Evolutionary conservation across 179 eudicot genomes (phyloP), one percentile per base, ranked within the genome.

Genomic region (Amaranthus tricolor): DNA sequence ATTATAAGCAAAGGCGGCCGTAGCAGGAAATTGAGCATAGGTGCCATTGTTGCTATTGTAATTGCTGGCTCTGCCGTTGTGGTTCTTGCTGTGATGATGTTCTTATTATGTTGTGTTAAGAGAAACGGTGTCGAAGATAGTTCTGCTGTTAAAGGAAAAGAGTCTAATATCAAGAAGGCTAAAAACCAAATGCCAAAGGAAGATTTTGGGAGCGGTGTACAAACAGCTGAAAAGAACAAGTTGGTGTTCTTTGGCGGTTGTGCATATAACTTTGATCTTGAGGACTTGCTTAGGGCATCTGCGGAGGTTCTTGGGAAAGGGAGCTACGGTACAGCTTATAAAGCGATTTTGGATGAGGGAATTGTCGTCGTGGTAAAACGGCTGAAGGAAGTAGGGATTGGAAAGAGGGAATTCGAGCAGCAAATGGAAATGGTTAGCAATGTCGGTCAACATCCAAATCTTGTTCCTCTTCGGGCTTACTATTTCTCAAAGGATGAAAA

Each of bases 251-350:
- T 91, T 65, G 88, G 85, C 63, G 90, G 88, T 0, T 82, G 84
- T 40, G 77, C 95, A 1, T 87, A 81, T 66, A 91, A 83, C 72
- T 93, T 93, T 72, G 92, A 93, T 83, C 91, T 93, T 0, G 98
- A 93, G 83, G 97, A 93, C 85, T 79, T 93, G 19, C 84, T 93
- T 68, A 88, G 93, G 76, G 98, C 98, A 70, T 89, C 97, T 2
- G 98, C 97, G 5, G 98, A 93, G 75, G 95, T 93, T 17, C 86
- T 89, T 21, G 98, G 98, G 49, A 93, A 93, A 81, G 98, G 98
- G 40, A 87, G 84, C 76, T 93, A 84, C 60, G 96, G 98, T 6
- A 88, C 98, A 20, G 85, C 95, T 6, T 93, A 93, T 65, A 89
- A 89, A 82, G 98, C 98, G 51, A 88, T 92, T 66, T 74, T 94